A percentile compares a stretch with the other conserved stretches of the same genome.
These are phyloP conservation scores for Penicillium capsulatum DNA, from an alignment of 2,329 filamentous ascomycete species.

Conservation along the genomic window DNA sequence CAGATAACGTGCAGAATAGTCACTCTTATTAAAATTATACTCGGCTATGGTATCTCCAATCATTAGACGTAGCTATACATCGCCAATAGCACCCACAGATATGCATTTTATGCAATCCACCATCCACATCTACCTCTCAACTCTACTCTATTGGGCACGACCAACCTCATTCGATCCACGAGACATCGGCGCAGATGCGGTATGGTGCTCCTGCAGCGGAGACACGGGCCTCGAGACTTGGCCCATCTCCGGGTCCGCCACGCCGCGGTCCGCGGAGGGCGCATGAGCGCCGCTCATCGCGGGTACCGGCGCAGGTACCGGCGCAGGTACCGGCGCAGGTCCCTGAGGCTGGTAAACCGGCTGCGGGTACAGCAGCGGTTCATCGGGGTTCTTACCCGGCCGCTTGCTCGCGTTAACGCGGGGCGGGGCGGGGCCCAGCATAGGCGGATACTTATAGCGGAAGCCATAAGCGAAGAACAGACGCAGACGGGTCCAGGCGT, in stretches of 20 bases:
- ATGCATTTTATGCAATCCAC: too few relatives aligned
- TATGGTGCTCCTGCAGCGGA: not conserved
- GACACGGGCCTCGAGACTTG: slow-evolving; percentile 1
- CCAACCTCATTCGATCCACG: slow-evolving; percentile 6
- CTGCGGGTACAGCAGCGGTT: not conserved
- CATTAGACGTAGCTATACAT: too few relatives aligned
- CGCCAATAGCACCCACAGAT: too few relatives aligned
- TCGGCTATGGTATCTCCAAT: too few relatives aligned
- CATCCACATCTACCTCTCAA: too few relatives aligned
- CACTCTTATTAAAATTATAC: too few relatives aligned
- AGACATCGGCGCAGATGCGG: not conserved
- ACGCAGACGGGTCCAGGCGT: slow-evolving; percentile 22
- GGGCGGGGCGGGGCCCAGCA: slow-evolving; percentile 27
- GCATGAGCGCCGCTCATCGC: too few relatives aligned
- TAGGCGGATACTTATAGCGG: slow-evolving; percentile 27
- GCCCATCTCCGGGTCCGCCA: slow-evolving; percentile 9
- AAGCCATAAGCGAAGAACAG: slow-evolving; percentile 32
- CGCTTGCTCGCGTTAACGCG: slow-evolving; percentile 20
- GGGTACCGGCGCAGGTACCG: too few relatives aligned
- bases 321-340: not conserved
- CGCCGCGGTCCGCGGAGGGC: not conserved
- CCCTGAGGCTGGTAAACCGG: not conserved
- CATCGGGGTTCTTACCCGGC: slow-evolving; percentile 17
- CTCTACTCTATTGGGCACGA: slow-evolving; percentile 9
- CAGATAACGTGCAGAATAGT: too few relatives aligned